phyloP scores from a whole-genome alignment of 139 green algal species.

The Chlamydomonas sp. region DNA sequence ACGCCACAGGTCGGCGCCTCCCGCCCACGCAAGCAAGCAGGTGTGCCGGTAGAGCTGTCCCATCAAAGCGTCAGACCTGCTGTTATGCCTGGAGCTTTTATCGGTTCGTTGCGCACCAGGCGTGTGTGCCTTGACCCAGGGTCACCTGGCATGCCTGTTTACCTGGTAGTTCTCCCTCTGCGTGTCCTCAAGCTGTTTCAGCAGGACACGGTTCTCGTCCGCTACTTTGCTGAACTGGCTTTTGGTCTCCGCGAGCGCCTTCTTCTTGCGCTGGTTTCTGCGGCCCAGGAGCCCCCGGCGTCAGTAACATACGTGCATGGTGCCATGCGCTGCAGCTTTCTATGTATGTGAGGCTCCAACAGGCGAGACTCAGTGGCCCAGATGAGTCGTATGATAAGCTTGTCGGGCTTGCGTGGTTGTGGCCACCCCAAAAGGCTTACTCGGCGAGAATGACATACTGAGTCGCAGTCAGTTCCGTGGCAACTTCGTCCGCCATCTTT shows the following conservation, averaged over 20 bases:
- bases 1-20: too few relatives aligned
- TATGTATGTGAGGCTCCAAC: not conserved
- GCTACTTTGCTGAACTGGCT: slow-evolving; percentile 59
- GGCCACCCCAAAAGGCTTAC: slow-evolving; percentile 36
- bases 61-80: too few relatives aligned
- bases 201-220: slow-evolving; percentile 70
- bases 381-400: too few relatives aligned
- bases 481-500: slow-evolving; percentile 41
- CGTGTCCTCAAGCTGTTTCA: slow-evolving; percentile 66
- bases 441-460: slow-evolving; percentile 79
- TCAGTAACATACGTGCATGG: too few relatives aligned
- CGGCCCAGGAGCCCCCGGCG: not conserved
- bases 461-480: slow-evolving; percentile 68
- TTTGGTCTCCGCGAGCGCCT: slow-evolving; percentile 70
- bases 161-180: slow-evolving; percentile 78
- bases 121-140: too few relatives aligned
- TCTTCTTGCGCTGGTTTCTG: slow-evolving; percentile 84
- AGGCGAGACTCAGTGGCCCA: too few relatives aligned
- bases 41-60: too few relatives aligned
- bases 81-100: too few relatives aligned
- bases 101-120: too few relatives aligned
- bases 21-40: too few relatives aligned
- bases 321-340: too few relatives aligned
- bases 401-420: too few relatives aligned
- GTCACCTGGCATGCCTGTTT: not conserved